Base-by-base conservation (phyloP, 2,329 filamentous ascomycete genomes). In the Fusarium citri region DNA sequence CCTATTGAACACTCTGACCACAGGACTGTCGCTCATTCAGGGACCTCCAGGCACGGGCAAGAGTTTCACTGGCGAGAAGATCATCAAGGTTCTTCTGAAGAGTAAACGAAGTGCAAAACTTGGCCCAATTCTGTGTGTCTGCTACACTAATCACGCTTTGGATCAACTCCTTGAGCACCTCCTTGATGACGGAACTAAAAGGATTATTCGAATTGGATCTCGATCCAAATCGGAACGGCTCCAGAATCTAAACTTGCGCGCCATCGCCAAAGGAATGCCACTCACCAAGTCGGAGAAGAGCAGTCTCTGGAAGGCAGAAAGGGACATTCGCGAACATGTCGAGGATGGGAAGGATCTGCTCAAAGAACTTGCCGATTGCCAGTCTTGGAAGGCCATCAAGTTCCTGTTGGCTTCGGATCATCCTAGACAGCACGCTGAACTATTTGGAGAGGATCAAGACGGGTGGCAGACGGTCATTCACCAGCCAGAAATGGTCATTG, bases 41-140 rank as follows among this genome's bases (percentile, higher is more conserved):
- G 54, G 54, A 3, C 54, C 54, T 2, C 54, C 43, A 18, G 54
- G 54, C 3, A 56, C 42, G 2, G 54, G 54, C 0, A 56, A 56
- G 28, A 56, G 54, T 30, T 56, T 40, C 9, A 56, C 43, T 16
- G 54, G 54, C 14, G 54, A 56, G 16, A 56, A 56, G 31, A 56
- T 56, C 15, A 48, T 56, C 23, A 56, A 56, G 6, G 54, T 56
- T 15, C 54, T 56, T 12, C 11, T 56, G n/a, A 48, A 30, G 9
- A 48, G 42, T 8, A 48, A 16, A 40, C 18, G n/a, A 2, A 26
- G 3, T n/a, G 54, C 43, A 22, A 40, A 41, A 4, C 23, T 56
- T 11, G 54, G 54, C 8, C 54, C 54, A 1, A 40, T 56, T 25
- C 23, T 56, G 1, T 56, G 54, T 8, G 54, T 56, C 22, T 56